Evolutionary conservation across 345 rosid species (phyloP).

Genomic region (Cardamine occulta): DNA sequence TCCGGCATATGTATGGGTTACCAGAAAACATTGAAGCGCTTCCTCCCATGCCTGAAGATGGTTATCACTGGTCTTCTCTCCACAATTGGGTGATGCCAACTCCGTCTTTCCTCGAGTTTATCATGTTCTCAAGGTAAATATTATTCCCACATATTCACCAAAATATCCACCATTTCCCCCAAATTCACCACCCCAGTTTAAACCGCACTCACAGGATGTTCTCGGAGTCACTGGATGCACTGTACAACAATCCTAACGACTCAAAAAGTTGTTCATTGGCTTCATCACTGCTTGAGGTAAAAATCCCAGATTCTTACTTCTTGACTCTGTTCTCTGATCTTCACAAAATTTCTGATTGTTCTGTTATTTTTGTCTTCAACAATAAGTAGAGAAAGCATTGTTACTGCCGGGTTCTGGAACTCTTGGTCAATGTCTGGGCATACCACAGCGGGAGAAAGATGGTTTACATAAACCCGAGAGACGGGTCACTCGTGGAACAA

Average conservation of each 20-base stretch:
- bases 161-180: conserved; percentile 8
- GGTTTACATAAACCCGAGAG: conserved; percentile 83
- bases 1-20: conserved; percentile 75
- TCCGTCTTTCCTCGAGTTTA: conserved; percentile 85
- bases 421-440: conserved; percentile 92
- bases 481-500: conserved; percentile 75
- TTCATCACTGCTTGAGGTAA: conserved; percentile 73
- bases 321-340: neutral
- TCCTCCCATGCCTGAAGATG: conserved; percentile 97
- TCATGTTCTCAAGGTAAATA: conserved; percentile 83
- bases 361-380: neutral
- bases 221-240: conserved; percentile 81
- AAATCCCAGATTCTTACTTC: conserved; percentile 17
- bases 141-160: neutral
- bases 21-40: conserved; percentile 76
- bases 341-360: conserved; percentile 16
- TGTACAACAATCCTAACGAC: conserved; percentile 57
- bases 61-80: conserved; percentile 86
- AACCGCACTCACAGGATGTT: conserved; percentile 69
- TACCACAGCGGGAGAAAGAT: conserved; percentile 86
- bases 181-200: conserved; percentile 5
- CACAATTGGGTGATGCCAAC: conserved; percentile 99
- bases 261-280: conserved; percentile 59
- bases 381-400: conserved; percentile 76
- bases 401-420: conserved; percentile 86